Evolutionary conservation across 2,329 filamentous ascomycete genomes (phyloP).

Genomic region (Colletotrichum lindemuthianum): DNA sequence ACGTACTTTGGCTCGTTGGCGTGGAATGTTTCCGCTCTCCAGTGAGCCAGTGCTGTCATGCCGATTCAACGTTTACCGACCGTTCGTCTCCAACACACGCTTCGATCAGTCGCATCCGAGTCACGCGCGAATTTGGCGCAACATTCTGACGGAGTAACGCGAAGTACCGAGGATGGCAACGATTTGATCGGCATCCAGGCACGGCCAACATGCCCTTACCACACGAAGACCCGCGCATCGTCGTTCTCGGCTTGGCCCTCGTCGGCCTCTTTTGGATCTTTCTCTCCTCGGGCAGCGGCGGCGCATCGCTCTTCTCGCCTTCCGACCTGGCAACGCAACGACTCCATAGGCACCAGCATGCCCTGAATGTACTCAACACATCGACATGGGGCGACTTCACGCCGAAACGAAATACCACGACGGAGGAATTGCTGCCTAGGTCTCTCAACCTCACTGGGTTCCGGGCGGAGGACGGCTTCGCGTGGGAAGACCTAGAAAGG

Average conservation of each 20-base stretch:
- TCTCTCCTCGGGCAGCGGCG: slow-evolving; percentile 41
- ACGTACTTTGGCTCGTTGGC: too few species aligned
- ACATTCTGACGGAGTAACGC: slow-evolving; percentile 4
- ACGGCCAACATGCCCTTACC: slow-evolving; percentile 54
- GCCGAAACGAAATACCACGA: slow-evolving; percentile 46
- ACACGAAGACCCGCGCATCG: slow-evolving; percentile 48
- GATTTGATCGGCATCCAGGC: slow-evolving; percentile 29
- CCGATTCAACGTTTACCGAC: neutral
- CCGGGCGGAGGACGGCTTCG: slow-evolving; percentile 76
- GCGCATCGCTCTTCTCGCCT: slow-evolving; percentile 50
- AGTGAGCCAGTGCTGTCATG: slow-evolving; percentile 26
- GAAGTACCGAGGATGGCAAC: slow-evolving; percentile 22
- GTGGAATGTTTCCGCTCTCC: neutral
- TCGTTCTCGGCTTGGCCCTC: slow-evolving; percentile 52
- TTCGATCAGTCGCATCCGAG: neutral
- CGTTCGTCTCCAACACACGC: neutral
- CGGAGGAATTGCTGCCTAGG: slow-evolving; percentile 40
- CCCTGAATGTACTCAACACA: slow-evolving; percentile 63
- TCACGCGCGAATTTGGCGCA: neutral
- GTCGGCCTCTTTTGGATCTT: slow-evolving; percentile 57
- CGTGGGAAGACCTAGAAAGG: slow-evolving; percentile 76
- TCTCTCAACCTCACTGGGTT: slow-evolving; percentile 83
- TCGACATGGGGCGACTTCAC: slow-evolving; percentile 70
- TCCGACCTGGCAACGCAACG: slow-evolving; percentile 47
- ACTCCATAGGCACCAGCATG: slow-evolving; percentile 61